Evolutionary conservation across 1,139 yeast genomes (phyloP), one percentile per base, ranked within the genome.

Genomic region (Sugiyamaella xylanicola): DNA sequence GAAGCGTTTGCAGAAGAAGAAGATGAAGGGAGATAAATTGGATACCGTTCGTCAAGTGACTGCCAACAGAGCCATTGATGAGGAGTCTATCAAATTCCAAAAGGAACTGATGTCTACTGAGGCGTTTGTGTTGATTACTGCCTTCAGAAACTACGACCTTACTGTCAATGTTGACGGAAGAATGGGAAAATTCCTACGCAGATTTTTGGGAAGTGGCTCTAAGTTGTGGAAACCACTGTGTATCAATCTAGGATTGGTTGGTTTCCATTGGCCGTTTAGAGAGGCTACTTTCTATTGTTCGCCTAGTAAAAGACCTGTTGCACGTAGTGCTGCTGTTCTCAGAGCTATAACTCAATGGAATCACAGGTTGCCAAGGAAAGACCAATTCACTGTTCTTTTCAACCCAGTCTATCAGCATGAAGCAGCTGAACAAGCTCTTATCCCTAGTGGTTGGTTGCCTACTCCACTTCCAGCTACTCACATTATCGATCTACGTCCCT

Each of bases 191-290:
- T 13, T 68, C 3, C 60, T 73, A 13, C 48, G 57, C n/a, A 59
- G 59, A 40, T 54, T 56, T n/a, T 64, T 75, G 42, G 80, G 80
- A 4, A 63, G 67, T 27, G 59, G 68, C 11, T 69, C 77, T 1
- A 61, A 58, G 22, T 63, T 63, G 56, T 48, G 52, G 52, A 72
- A 73, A 56, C 62, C 74, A 2, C 60, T 75, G 21, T 71, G 75
- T 48, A 70, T 76, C 20, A 68, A 75, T 32, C 65, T 76, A 64
- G 80, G 80, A 1, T 64, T 76, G 27, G 59, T 76, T 36, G 79
- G 77, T 1, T 76, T 76, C 57, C 80, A 77, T 58, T 76, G 80
- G 80, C 80, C 80, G n/a, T 76, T 76, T 59, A 66, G 76, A 37
- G 73, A 77, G 60, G 65, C 77, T 3, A 73, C 75, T 3, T 74